Evolutionary conservation across 176 grass and related monocot species (phyloP), one percentile per base, ranked within the genome.

Genomic region (Zoysia japonica): DNA sequence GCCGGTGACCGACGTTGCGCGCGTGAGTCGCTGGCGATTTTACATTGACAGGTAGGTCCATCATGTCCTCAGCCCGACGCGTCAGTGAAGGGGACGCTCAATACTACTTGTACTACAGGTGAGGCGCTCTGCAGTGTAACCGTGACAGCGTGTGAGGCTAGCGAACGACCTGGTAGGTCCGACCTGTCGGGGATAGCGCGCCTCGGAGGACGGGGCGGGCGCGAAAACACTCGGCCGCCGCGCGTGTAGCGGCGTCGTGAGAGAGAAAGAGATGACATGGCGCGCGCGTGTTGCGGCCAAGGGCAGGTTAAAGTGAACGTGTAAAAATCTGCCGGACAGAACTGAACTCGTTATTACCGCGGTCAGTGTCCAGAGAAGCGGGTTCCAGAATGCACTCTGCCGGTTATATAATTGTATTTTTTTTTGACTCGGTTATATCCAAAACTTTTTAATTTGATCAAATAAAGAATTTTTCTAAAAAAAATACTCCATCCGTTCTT

Each of bases 21-120:
- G 5, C 46, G n/a, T 44, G 6, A 5, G 5, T 65, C 49, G 4
- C 28, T 43, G 54, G 14, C 3, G 6, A 0, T 0, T 40, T 41
- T 0, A 4, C 56, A 2, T 44, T 83, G 51, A 12, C 64, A n/a
- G 14, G 63, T 28, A 28, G 81, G 75, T 28, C 46, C 4, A 0
- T 3, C 0, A 1, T 35, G 28, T 1, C 3, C 1, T 2, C 0
- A 9, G 3, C 42, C 74, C 44, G 2, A 16, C n/a, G 44, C 17
- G 44, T 9, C 43, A 47, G 56, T 14, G 11, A 11, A 5, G 0
- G 3, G 7, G 56, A 2, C 2, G 19, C 10, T 10, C 56, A 1
- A 9, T 3, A 7, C 10, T 0, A 47, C 2, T 13, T 11, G 41
- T 8, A 4, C 0, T 28, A 28, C 28, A 0, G 19, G 10, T 3